phyloP scores from a whole-genome alignment of 2,329 filamentous ascomycete genomes.

The Madurella mycetomatis region DNA sequence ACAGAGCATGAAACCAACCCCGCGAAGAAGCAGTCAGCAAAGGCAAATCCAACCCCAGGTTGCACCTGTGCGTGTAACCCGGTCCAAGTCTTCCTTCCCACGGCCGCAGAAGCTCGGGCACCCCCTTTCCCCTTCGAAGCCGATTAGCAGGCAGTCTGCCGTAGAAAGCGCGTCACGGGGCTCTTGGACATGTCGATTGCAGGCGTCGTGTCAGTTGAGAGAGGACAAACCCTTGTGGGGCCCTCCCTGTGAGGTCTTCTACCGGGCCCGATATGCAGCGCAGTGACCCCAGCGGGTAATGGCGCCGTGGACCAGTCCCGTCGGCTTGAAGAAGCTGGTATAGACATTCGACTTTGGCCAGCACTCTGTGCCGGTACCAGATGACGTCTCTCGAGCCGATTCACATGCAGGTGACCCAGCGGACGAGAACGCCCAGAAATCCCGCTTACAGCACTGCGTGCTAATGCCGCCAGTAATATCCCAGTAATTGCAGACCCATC shows the following conservation, averaged over 20 bases:
- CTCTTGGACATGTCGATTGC: no score
- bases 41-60: background rate
- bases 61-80: background rate
- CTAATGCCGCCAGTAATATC: no score
- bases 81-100: background rate
- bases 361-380: background rate
- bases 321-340: background rate
- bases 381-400: background rate
- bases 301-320: no score
- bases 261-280: background rate
- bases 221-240: background rate
- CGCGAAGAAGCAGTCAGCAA: background rate
- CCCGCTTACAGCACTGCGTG: background rate
- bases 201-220: background rate
- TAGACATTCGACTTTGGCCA: background rate
- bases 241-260: background rate
- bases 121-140: no score
- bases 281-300: background rate
- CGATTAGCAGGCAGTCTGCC: no score
- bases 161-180: no score
- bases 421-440: background rate
- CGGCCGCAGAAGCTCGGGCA: no score
- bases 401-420: background rate
- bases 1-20: conserved; percentile 6
- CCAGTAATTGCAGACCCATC: no score